phyloP scores from a whole-genome alignment of 2,329 filamentous ascomycete genomes.

The Microsporum audouinii region DNA sequence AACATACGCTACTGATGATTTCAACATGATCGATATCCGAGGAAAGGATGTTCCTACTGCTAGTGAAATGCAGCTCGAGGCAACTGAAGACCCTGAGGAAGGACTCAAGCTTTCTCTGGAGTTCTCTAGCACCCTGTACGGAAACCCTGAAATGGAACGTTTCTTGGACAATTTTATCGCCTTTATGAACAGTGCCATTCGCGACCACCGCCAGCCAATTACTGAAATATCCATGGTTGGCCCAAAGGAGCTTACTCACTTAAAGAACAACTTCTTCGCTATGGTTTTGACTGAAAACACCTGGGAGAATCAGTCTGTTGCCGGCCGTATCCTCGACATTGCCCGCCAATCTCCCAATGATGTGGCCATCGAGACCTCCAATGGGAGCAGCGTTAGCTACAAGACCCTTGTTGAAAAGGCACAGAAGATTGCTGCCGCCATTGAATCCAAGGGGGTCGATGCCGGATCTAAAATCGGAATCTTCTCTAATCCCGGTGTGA shows the following conservation, averaged over 20 bases:
- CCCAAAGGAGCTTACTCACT: conserved; percentile 16
- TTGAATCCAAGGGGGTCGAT: conserved; percentile 7
- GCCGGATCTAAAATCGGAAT: conserved; percentile 14
- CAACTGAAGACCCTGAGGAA: conserved; percentile 16
- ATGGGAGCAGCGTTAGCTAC: conserved; percentile 16
- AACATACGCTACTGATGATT: conserved; percentile 16
- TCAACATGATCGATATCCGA: conserved; percentile 14
- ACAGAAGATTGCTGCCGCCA: conserved; percentile 10
- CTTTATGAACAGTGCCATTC: conserved; percentile 18
- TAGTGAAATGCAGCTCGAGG: conserved; percentile 18
- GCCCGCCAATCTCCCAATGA: conserved; percentile 13
- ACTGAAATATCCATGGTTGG: conserved; percentile 18
- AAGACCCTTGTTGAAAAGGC: conserved; percentile 12
- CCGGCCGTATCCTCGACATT: conserved; percentile 11
- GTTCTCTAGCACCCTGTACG: conserved; percentile 18
- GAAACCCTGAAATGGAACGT: conserved; percentile 18
- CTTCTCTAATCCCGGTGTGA: conserved; percentile 16
- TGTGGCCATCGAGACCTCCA: conserved; percentile 16
- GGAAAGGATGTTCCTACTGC: conserved; percentile 18
- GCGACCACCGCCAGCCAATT: conserved; percentile 19
- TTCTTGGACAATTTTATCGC: conserved; percentile 20
- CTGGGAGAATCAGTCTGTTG: conserved; percentile 15
- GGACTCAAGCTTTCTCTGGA: conserved; percentile 17
- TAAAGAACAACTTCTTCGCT: conserved; percentile 15
- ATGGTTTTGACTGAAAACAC: conserved; percentile 10